Evolutionary conservation across 2,329 filamentous ascomycete genomes (phyloP), one percentile per base, ranked within the genome.

Genomic region (Ascochyta lentis): DNA sequence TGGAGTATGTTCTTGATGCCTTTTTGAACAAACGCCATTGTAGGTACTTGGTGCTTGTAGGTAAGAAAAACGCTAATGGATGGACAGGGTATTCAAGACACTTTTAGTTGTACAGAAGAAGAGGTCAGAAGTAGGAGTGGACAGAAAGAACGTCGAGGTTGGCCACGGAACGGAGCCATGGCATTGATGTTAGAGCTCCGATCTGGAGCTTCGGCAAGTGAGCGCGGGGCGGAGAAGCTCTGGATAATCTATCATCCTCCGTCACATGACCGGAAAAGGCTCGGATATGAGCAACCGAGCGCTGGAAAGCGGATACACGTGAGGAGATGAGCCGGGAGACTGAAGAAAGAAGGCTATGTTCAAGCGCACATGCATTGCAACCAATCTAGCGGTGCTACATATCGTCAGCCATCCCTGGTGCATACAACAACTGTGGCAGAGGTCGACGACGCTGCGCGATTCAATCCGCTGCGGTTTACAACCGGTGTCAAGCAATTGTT

Each of bases 1-100:
- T 87, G 79, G 57, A 96, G 86, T 65, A 96, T 86, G 70, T 89
- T 84, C 65, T 87, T 86, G 60, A 94, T 81, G 70, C 91, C 91
- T 71, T 84, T 85, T 56, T 78, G 78, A 10, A 80, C 60, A 68
- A 79, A 77, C 39, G 78, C 71, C 78, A 80, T 80, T 63, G 45
- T 61, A 41, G 34, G 43, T 29, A 37, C 19, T 19, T 19, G 12
- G 2, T 23, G 52, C 10, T n/a, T 52, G n/a, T 45, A 19, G 19
- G 19, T 19, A 40, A 31, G 29, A 51, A 45, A 59, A 59, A 61
- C 58, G 61, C 60, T 65, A 54, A 61, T 39, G 29, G 49, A 43
- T 39, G 26, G 4, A 35, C 22, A 33, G 26, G 9, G n/a, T 43
- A 40, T 38, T 46, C 27, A 41, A 49, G 49, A 35, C 39, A 42